Conservation (phyloP, 108 stramenopile species). For the Pelagomonas calceolata region DNA sequence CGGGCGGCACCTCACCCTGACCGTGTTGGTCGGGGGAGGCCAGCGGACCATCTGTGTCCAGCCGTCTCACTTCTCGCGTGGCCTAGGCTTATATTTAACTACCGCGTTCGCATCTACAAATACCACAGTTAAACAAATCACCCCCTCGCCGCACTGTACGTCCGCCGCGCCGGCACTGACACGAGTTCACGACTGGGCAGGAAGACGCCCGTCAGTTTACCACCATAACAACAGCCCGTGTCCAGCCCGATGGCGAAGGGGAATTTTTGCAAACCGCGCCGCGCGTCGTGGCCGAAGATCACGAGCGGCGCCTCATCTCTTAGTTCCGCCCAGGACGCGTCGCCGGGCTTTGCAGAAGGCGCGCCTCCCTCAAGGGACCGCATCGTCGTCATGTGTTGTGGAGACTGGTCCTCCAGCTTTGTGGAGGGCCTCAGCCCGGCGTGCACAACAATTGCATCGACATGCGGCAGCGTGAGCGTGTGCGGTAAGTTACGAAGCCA, state of each 20-base stretch:
- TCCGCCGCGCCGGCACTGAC: conserved; percentile 38
- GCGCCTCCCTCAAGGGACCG: conserved; percentile 5
- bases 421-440: conserved; percentile 34
- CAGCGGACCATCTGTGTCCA: too few relatives aligned
- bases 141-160: too few relatives aligned
- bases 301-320: conserved; percentile 31
- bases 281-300: conserved; percentile 83
- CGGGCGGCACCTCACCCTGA: too few relatives aligned
- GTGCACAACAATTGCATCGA: conserved; percentile 29
- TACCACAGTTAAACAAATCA: too few relatives aligned
- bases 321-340: conserved; percentile 17
- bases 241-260: conserved; percentile 65
- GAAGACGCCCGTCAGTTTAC: conserved; percentile 58
- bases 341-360: neutral
- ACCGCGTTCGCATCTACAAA: too few relatives aligned
- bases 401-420: conserved; percentile 13
- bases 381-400: conserved; percentile 27
- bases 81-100: too few relatives aligned
- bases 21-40: too few relatives aligned
- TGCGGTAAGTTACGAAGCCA: conserved; percentile 33
- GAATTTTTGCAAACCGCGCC: conserved; percentile 57
- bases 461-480: conserved; percentile 24
- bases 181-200: conserved; percentile 55
- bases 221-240: conserved; percentile 76
- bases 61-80: too few relatives aligned